These are phyloP conservation scores for Ceratobasidium sp. DNA, from an alignment of 1,284 basidiomycete genomes.

Conservation along the genomic window DNA sequence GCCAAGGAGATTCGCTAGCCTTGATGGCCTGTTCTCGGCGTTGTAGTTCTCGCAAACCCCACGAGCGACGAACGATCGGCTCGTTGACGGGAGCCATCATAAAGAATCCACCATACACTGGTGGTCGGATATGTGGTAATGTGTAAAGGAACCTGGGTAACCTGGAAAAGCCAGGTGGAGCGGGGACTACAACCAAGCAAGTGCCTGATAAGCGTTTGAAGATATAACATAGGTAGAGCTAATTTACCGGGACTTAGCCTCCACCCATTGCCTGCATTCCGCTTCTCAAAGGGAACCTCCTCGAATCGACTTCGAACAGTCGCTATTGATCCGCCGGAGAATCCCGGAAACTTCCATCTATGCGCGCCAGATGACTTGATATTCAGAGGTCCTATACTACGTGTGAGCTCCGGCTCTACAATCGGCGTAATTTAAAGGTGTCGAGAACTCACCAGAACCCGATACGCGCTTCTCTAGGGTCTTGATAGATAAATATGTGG, in stretches of 20 bases:
- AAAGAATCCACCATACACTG: slow-evolving; percentile 70
- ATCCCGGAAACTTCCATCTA: slow-evolving; percentile 61
- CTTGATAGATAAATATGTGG: slow-evolving; percentile 69
- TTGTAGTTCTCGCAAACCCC: slow-evolving; percentile 69
- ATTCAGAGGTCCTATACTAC: slow-evolving; percentile 52
- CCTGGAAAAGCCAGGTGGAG: slow-evolving; percentile 61
- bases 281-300: slow-evolving; percentile 63
- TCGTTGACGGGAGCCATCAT: slow-evolving; percentile 75
- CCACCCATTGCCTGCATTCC: slow-evolving; percentile 62
- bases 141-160: slow-evolving; percentile 63
- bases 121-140: slow-evolving; percentile 63
- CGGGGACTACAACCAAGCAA: slow-evolving; percentile 4
- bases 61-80: slow-evolving; percentile 82
- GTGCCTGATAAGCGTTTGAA: not conserved
- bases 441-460: slow-evolving; percentile 55
- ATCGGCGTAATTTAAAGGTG: slow-evolving; percentile 35
- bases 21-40: slow-evolving; percentile 14
- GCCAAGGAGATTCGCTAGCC: slow-evolving; percentile 60
- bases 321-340: slow-evolving; percentile 80
- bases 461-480: slow-evolving; percentile 62
- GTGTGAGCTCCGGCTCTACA: not conserved
- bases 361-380: slow-evolving; percentile 65
- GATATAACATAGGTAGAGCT: slow-evolving; percentile 22
- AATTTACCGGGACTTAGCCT: slow-evolving; percentile 70
- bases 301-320: slow-evolving; percentile 66